Conservation (phyloP, 2,329 filamentous ascomycete species). For the Trichoderma breve region DNA sequence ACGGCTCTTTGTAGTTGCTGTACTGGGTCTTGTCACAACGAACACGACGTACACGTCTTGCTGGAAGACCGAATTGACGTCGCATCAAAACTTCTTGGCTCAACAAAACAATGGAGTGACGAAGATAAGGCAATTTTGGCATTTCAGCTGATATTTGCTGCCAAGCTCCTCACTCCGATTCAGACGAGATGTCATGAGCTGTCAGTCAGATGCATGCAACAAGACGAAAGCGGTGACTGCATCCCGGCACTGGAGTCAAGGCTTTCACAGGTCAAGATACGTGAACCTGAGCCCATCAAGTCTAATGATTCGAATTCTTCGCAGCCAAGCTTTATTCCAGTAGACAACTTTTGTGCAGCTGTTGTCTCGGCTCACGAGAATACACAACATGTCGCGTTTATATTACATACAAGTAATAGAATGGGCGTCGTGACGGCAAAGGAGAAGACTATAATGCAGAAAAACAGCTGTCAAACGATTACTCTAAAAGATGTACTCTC, state of each 20-base stretch:
- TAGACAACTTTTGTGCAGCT: background rate
- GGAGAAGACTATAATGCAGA: background rate
- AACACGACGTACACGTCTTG: slow-evolving; percentile 10
- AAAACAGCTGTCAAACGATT: background rate
- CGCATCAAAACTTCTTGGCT: background rate
- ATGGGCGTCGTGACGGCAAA: background rate
- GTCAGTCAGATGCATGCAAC: background rate
- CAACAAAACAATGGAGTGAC: background rate
- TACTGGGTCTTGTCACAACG: background rate
- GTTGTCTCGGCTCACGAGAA: background rate
- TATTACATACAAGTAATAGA: background rate
- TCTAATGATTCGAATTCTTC: background rate
- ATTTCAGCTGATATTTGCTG: slow-evolving; percentile 6
- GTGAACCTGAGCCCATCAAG: background rate
- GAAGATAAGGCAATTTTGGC: background rate
- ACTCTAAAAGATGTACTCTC: background rate
- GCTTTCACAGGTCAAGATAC: background rate
- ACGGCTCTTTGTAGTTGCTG: slow-evolving; percentile 4
- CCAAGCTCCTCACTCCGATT: background rate
- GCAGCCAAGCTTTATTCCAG: background rate
- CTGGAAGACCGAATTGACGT: slow-evolving; percentile 15
- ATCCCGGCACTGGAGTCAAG: background rate
- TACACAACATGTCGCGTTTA: background rate
- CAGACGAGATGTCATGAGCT: slow-evolving; percentile 6
- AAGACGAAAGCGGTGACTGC: background rate